Evolutionary conservation across 148 eudicot species (phyloP), one percentile per base, ranked within the genome.

Genomic region (Suaeda aralocaspica): DNA sequence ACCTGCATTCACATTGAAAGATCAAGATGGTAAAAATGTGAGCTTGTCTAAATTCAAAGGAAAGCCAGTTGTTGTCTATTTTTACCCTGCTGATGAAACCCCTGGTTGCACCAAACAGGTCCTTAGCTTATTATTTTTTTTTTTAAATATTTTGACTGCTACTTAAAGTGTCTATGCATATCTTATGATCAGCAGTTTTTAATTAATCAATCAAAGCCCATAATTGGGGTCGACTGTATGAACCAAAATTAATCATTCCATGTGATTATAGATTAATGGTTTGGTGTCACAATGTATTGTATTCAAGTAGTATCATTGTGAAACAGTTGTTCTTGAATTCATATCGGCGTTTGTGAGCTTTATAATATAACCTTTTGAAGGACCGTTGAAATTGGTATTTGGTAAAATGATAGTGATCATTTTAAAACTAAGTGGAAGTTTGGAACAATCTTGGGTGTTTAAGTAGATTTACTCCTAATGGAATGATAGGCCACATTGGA

Each of bases 21-120:
- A 95, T 80, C 97, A 95, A 85, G 87, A 89, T 71, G 99, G 99
- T 4, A 95, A 46, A 68, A 78, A 36, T 82, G 91, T 95, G 75
- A 91, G 82, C 74, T 86, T 95, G 39, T 84, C 97, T 61, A 91
- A 89, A 55, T 91, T 84, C 74, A 95, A 91, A 72, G 97, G 97
- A 15, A 95, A 87, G 85, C 99, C 99, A 75, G 85, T 86, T 44
- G 87, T 95, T 73, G 78, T 95, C 67, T 95, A 95, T 69, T 95
- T 95, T 78, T 95, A 95, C 61, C 99, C 99, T 80, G 99, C 97
- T 83, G 99, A 95, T 82, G 99, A 95, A 70, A 86, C 92, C 70
- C 99, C 99, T 86, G 99, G 99, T 63, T 95, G 99, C 84, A 95
- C 99, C 84, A 95, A 95, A 82, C 99, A 95, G 97, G 99, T 89